Percentiles rank a stretch among this genome's conserved stretches.
phyloP scores from a whole-genome alignment of 768 basidiomycete genomes.

The Naganishia onofrii region DNA sequence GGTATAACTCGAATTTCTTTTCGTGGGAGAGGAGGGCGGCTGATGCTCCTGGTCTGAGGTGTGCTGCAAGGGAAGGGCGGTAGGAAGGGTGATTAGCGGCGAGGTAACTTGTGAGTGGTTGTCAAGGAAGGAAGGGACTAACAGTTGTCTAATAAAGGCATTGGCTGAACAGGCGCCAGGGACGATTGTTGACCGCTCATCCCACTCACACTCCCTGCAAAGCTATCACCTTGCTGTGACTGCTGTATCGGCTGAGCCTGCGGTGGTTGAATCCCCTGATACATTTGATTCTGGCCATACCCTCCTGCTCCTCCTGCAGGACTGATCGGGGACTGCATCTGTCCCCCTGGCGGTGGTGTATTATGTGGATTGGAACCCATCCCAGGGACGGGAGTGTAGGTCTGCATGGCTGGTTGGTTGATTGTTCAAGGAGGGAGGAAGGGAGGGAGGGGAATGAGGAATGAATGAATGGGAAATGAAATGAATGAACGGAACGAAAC shows the following conservation, averaged over 20 bases:
- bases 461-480: no score
- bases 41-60: conserved; percentile 86
- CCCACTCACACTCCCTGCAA: not conserved
- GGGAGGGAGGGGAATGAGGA: not conserved
- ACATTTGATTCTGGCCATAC: not conserved
- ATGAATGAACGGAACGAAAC: no score
- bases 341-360: not conserved
- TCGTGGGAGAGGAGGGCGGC: conserved; percentile 92
- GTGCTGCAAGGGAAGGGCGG: conserved; percentile 54
- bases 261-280: not conserved
- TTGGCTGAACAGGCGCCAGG: conserved; percentile 15
- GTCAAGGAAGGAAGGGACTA: no score
- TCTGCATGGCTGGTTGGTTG: conserved; percentile 16
- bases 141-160: conserved; percentile 50
- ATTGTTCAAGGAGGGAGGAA: not conserved
- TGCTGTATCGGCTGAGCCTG: conserved; percentile 24
- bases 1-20: conserved; percentile 93
- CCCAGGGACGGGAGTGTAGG: conserved; percentile 21
- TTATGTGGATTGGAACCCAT: conserved; percentile 1
- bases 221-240: not conserved
- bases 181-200: not conserved
- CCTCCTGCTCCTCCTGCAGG: not conserved
- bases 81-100: not conserved
- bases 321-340: conserved; percentile 5
- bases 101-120: not conserved